Percentiles rank a stretch among this genome's conserved stretches.
Evolutionary conservation across 257 asterid genomes (phyloP).

Genomic region (Eucommia ulmoides): DNA sequence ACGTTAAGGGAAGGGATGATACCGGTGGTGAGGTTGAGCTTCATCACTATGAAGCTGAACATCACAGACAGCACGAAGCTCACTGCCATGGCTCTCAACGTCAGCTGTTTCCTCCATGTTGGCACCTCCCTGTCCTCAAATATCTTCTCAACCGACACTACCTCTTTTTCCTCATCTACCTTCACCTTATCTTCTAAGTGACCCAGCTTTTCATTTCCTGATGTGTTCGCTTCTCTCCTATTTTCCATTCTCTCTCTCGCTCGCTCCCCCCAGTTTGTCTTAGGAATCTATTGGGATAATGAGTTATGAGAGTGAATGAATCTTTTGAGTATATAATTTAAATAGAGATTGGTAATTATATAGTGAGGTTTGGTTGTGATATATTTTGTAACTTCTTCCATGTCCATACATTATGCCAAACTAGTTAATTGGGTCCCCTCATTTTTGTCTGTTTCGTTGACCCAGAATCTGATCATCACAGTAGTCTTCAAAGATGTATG

Average conservation of each 20-base stretch:
- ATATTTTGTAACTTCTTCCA: too few relatives aligned
- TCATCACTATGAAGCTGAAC: slow-evolving; percentile 51
- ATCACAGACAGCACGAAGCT: slow-evolving; percentile 37
- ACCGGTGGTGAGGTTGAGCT: slow-evolving; percentile 55
- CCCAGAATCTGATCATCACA: too few relatives aligned
- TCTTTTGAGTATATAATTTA: too few relatives aligned
- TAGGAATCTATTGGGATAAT: too few relatives aligned
- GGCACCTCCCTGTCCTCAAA: slow-evolving; percentile 37
- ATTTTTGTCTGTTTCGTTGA: too few relatives aligned
- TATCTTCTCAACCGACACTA: slow-evolving; percentile 23
- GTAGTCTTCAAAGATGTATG: too few relatives aligned
- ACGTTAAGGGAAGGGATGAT: slow-evolving; percentile 60
- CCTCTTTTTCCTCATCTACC: slow-evolving; percentile 8
- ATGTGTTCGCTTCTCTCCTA: not conserved
- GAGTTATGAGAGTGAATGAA: too few relatives aligned
- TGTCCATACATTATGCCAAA: too few relatives aligned
- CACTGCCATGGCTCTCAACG: slow-evolving; percentile 41
- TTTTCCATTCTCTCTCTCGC: not conserved
- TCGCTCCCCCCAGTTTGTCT: too few relatives aligned
- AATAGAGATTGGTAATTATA: too few relatives aligned
- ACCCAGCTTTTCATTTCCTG: not conserved
- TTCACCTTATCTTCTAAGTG: not conserved
- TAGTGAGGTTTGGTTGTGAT: too few relatives aligned
- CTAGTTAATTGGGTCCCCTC: too few relatives aligned
- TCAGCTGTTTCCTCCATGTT: slow-evolving; percentile 51